A percentile compares a stretch with the other conserved stretches of the same genome.
Conservation (phyloP, 129 eudicot genomes). For the Ambrosia trifida region DNA sequence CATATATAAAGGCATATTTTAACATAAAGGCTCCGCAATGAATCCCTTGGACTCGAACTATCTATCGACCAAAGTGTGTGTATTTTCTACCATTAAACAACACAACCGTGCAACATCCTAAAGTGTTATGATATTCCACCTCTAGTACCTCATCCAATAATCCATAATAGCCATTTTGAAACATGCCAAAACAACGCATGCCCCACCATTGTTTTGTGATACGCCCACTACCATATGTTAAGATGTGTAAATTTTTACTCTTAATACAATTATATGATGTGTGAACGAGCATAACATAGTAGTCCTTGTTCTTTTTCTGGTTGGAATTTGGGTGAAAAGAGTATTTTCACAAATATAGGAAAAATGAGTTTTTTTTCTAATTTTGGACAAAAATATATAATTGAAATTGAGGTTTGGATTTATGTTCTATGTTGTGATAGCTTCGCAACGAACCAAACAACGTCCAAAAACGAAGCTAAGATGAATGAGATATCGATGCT, state of each 20-base stretch:
- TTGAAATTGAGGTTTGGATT: no score
- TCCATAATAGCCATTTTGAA: not conserved
- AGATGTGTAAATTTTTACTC: not conserved
- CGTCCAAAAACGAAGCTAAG: no score
- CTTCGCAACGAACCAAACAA: no score
- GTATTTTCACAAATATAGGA: no score
- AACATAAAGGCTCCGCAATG: not conserved
- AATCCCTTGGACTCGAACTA: not conserved
- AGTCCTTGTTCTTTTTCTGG: not conserved
- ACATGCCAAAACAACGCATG: not conserved
- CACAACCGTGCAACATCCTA: not conserved
- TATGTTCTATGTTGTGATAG: no score
- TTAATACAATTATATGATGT: not conserved
- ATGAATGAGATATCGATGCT: no score
- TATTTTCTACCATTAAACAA: not conserved
- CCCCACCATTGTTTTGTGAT: not conserved
- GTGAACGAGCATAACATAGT: not conserved
- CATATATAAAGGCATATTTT: no score
- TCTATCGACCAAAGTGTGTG: not conserved
- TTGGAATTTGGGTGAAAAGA: no score
- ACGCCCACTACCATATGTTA: not conserved
- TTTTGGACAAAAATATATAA: no score
- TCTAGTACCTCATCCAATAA: not conserved
- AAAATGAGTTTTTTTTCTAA: no score
- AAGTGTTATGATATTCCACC: not conserved